phyloP scores from a whole-genome alignment of 2,329 filamentous ascomycete species.

The Ascochyta koolunga region DNA sequence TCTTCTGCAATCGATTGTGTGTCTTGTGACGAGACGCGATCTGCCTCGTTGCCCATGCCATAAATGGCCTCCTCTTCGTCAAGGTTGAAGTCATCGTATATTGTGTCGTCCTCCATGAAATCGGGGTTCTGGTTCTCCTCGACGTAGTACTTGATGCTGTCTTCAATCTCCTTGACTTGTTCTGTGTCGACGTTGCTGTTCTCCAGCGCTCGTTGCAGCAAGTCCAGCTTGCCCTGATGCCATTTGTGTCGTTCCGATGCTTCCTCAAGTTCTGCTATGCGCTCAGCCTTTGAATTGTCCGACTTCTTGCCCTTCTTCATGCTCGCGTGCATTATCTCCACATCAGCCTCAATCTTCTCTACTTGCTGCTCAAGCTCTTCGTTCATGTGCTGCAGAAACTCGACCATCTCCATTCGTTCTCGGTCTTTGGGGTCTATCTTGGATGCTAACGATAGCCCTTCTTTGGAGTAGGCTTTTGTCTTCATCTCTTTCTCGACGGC shows the following conservation, averaged over 20 bases:
- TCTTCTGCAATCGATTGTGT: conserved; percentile 92
- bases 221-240: conserved; percentile 91
- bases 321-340: conserved; percentile 81
- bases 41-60: conserved; percentile 79
- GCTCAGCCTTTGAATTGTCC: conserved; percentile 81
- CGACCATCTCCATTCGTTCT: conserved; percentile 85
- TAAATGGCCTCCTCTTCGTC: conserved; percentile 90
- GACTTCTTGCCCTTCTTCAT: conserved; percentile 92
- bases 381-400: conserved; percentile 85
- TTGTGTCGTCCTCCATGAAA: conserved; percentile 89
- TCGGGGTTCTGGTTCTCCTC: conserved; percentile 86
- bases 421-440: conserved; percentile 98
- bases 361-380: conserved; percentile 94
- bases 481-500: conserved; percentile 99
- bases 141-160: conserved; percentile 94
- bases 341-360: conserved; percentile 88
- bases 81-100: conserved; percentile 93
- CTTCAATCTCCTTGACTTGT: conserved; percentile 85
- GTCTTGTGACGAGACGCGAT: conserved; percentile 93
- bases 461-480: conserved; percentile 99
- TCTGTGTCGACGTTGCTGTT: conserved; percentile 90
- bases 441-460: conserved; percentile 87
- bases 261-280: conserved; percentile 83
- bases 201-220: conserved; percentile 86
- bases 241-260: conserved; percentile 93